These are phyloP conservation scores for Tuber aestivum DNA, from an alignment of 495 filamentous ascomycete genomes.

Conservation along the genomic window DNA sequence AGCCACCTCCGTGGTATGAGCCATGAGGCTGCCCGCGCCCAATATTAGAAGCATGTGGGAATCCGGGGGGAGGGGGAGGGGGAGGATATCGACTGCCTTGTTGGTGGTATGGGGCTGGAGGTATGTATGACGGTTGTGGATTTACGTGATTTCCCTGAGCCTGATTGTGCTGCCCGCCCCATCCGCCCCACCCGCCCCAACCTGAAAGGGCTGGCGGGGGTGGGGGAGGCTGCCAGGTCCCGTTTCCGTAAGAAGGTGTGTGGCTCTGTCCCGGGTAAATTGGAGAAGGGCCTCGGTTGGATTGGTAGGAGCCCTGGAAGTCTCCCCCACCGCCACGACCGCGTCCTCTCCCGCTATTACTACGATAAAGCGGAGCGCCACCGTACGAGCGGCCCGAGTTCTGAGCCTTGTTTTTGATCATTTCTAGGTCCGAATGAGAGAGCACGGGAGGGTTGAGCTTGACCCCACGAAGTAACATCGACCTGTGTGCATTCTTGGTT, in stretches of 20 bases:
- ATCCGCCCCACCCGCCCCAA: conserved; percentile 17
- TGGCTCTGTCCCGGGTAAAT: neutral
- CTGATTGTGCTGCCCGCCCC: neutral
- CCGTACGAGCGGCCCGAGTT: conserved; percentile 59
- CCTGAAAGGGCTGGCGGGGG: conserved; percentile 23
- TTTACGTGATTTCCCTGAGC: neutral
- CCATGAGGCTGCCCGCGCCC: neutral
- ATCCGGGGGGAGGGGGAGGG: neutral
- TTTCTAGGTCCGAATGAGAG: conserved; percentile 64
- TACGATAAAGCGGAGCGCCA: conserved; percentile 55
- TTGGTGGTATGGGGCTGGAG: neutral
- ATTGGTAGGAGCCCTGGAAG: conserved; percentile 5
- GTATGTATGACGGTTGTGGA: neutral
- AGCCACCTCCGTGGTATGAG: neutral
- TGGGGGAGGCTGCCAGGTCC: conserved; percentile 31
- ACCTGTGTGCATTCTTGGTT: conserved; percentile 70
- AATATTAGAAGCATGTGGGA: neutral
- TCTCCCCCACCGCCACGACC: conserved; percentile 21
- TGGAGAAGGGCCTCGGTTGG: neutral
- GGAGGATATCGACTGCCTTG: neutral
- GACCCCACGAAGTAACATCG: conserved; percentile 83
- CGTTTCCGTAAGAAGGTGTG: conserved; percentile 28
- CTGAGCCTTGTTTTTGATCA: conserved; percentile 55
- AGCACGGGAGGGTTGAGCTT: conserved; percentile 64
- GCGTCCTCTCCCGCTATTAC: conserved; percentile 47